Evolutionary conservation across 2,329 filamentous ascomycete genomes (phyloP).

Genomic region (Fusarium sp.): DNA sequence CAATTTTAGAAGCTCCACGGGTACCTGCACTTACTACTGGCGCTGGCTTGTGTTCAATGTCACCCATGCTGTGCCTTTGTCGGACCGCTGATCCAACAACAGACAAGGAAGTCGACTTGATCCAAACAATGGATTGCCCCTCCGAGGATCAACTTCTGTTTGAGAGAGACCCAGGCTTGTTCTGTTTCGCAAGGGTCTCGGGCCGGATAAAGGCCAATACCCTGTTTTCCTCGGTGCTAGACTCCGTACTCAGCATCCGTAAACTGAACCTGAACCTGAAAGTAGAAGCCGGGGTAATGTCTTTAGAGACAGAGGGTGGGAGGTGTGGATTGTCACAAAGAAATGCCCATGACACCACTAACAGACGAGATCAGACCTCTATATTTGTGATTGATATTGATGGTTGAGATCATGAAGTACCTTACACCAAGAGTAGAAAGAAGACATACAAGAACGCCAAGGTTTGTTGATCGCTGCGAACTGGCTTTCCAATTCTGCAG

Average conservation of each 20-base stretch:
- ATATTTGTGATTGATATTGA: neutral
- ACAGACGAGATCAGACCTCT: neutral
- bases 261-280: constrained; percentile 17
- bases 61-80: neutral
- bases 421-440: neutral
- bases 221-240: constrained; percentile 22
- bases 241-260: constrained; percentile 7
- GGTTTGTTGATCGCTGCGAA: constrained; percentile 6
- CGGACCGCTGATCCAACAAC: constrained; percentile 10
- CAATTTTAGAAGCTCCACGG: constrained; percentile 25
- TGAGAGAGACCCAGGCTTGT: constrained; percentile 7
- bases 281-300: neutral
- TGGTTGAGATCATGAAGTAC: constrained; percentile 6
- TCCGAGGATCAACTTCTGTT: constrained; percentile 14
- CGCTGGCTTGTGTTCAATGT: constrained; percentile 18
- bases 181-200: constrained; percentile 29
- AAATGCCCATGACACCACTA: constrained; percentile 1
- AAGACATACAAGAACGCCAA: neutral
- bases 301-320: neutral
- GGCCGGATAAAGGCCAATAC: constrained; percentile 31
- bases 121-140: constrained; percentile 6
- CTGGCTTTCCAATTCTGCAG: constrained; percentile 1
- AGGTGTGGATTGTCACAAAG: constrained; percentile 4
- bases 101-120: constrained; percentile 1
- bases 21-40: constrained; percentile 25